phyloP scores from a whole-genome alignment of 352 stramenopile genomes.

The Pythium brassicae region DNA sequence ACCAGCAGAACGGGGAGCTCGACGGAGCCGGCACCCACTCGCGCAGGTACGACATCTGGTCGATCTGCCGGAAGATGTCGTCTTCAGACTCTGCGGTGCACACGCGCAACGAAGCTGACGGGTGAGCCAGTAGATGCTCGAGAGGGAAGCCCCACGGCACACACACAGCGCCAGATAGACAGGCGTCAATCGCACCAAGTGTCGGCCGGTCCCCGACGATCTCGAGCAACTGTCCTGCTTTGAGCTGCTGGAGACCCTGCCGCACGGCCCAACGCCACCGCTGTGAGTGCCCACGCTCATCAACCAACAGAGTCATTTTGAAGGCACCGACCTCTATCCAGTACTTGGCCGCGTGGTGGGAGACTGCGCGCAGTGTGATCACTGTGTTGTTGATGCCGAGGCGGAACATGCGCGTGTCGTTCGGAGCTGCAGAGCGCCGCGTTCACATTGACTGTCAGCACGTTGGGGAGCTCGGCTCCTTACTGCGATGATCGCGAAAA shows the following conservation, averaged over 20 bases:
- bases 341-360: slow-evolving; percentile 55
- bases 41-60: slow-evolving; percentile 49
- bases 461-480: background rate
- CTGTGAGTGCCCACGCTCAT: background rate
- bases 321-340: slow-evolving; percentile 57
- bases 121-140: too few species aligned
- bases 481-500: background rate
- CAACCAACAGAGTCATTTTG: background rate
- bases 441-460: background rate
- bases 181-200: slow-evolving; percentile 24
- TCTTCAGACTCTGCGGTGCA: slow-evolving; percentile 74
- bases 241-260: slow-evolving; percentile 47
- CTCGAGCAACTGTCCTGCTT: slow-evolving; percentile 36
- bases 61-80: slow-evolving; percentile 71
- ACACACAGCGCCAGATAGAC: too few species aligned
- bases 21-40: slow-evolving; percentile 42
- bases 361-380: slow-evolving; percentile 66
- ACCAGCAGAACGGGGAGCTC: slow-evolving; percentile 27
- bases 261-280: slow-evolving; percentile 1
- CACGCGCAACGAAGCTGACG: background rate
- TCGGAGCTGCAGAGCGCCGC: slow-evolving; percentile 10
- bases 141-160: too few species aligned
- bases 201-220: slow-evolving; percentile 39
- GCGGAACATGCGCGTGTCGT: slow-evolving; percentile 37
- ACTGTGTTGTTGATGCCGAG: slow-evolving; percentile 64